Base-by-base conservation (phyloP, 495 filamentous ascomycete genomes). In the Daldinia bambusicola region DNA sequence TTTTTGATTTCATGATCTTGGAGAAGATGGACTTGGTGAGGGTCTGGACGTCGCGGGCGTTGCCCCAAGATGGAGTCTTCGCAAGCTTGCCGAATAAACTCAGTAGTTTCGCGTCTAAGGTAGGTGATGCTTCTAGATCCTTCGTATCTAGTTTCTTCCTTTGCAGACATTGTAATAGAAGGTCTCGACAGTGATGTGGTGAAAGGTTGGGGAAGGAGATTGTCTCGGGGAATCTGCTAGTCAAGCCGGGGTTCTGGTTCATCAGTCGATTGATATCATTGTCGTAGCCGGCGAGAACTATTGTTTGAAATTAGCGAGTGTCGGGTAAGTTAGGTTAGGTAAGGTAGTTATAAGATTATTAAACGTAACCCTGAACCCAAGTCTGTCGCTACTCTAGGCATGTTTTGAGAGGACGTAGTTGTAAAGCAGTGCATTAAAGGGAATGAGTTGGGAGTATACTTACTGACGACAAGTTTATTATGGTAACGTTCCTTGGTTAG, bases 271-370 rank as follows among this genome's bases (percentile, higher is more conserved):
- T 89, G 70, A 94, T 93, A 36, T 93, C 89, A 0, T 80, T 63
- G 34, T 88, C 86, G 64, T 94, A 93, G 1, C 92, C 92, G 0
- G 92, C 92, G 0, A 94, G 82, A 48, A 95, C 70, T 73, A 50
- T 20, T 26, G n/a, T 5, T 40, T 36, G 6, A 1, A 20, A 30
- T 73, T 41, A 73, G 70, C 41, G 13, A 4, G 1, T 55, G 87
- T 2, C 26, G 3, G 26, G 26, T 26, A 26, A 26, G 26, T 26
- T 87, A 14, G n/a, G n/a, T n/a, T n/a, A n/a, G n/a, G n/a, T n/a
- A n/a, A n/a, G n/a, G n/a, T n/a, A n/a, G n/a, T n/a, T 13, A 55
- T 18, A 20, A 12, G 1, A 6, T n/a, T 56, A 37, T 36, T 12
- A 10, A 6, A 38, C 7, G 32, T 1, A 18, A 16, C n/a, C 4